Evolutionary conservation across 495 filamentous ascomycete genomes (phyloP).

Genomic region (Rhypophila decipiens): DNA sequence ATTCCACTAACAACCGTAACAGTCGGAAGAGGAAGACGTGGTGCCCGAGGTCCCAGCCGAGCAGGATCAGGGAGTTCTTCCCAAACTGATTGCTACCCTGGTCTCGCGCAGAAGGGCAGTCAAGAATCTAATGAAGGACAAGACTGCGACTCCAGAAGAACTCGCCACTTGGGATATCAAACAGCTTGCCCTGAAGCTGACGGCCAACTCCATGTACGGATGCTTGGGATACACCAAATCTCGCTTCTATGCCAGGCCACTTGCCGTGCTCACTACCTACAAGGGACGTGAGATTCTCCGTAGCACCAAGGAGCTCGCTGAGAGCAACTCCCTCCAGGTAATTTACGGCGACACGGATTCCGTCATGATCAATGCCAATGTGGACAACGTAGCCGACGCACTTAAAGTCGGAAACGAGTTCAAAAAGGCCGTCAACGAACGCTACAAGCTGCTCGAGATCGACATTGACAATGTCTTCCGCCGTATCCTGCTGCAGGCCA

Average conservation of each 20-base stretch:
- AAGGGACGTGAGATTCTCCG: conserved; percentile 97
- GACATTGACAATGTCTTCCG: conserved; percentile 98
- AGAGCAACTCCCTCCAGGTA: conserved; percentile 79
- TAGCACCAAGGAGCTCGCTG: conserved; percentile 90
- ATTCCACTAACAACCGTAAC: conserved; percentile 16
- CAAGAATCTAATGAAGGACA: conserved; percentile 94
- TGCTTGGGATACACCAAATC: conserved; percentile 94
- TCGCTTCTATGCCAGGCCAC: conserved; percentile 89
- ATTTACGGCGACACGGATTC: conserved; percentile 99
- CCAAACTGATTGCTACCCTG: conserved; percentile 81
- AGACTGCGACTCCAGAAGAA: conserved; percentile 75
- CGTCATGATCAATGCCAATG: conserved; percentile 99
- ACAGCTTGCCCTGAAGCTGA: conserved; percentile 91
- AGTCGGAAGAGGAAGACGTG: conserved; percentile 77
- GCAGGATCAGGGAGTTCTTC: conserved; percentile 73
- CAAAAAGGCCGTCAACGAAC: conserved; percentile 71
- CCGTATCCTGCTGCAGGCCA: conserved; percentile 86
- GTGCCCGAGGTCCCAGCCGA: conserved; percentile 62
- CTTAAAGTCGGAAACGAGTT: conserved; percentile 73
- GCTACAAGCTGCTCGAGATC: conserved; percentile 85
- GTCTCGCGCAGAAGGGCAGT: conserved; percentile 84
- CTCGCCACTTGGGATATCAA: conserved; percentile 97
- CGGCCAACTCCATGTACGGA: conserved; percentile 99
- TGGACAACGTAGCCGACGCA: conserved; percentile 85
- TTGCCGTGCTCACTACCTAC: conserved; percentile 92